Evolutionary conservation across 441 rosid species (phyloP), one percentile per base, ranked within the genome.

Genomic region (Erodium trifolium): DNA sequence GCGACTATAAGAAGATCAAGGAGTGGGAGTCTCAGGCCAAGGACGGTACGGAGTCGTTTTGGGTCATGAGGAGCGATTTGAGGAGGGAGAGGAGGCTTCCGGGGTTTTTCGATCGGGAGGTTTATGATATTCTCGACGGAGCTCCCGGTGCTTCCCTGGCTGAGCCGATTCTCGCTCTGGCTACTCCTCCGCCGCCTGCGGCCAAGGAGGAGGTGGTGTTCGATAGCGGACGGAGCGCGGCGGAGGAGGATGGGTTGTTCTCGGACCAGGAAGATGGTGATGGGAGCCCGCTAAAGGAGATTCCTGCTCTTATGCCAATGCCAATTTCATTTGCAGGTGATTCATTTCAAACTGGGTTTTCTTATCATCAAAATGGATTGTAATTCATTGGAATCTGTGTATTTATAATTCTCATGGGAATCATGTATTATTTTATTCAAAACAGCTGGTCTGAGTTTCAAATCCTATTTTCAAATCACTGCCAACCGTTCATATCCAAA

Each of bases 1-100:
- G 99, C 14, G 99, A 94, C 69, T 92, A 73, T 57, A 91, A 90
- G 88, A 94, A 92, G 83, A 92, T 94, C 5, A 92, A 87, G 69
- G 96, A 92, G 76, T 94, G 99, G 99, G 99, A 94, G 70, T 69
- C 81, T 66, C 83, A 75, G 75, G 77, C 76, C 23, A 78, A 74
- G 71, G 97, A 88, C 2, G 96, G 83, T 39, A 72, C 88, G 72
- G 98, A 90, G 62, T 92, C 99, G 66, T 94, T 85, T 80, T 94
- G 99, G 99, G 82, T 83, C 2, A 92, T 62, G 18, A 81, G 99
- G 81, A 94, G 90, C 66, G 99, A 94, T 70, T 68, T 90, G 64
- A 83, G 98, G 51, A 71, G 98, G 5, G 99, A 88, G 75, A 87
- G 86, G 85, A 88, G 83, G 80, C 80, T 94, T 77, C 99, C 98